These are phyloP conservation scores for Phoma herbarum DNA, from an alignment of 2,329 filamentous ascomycete species.

Conservation along the genomic window DNA sequence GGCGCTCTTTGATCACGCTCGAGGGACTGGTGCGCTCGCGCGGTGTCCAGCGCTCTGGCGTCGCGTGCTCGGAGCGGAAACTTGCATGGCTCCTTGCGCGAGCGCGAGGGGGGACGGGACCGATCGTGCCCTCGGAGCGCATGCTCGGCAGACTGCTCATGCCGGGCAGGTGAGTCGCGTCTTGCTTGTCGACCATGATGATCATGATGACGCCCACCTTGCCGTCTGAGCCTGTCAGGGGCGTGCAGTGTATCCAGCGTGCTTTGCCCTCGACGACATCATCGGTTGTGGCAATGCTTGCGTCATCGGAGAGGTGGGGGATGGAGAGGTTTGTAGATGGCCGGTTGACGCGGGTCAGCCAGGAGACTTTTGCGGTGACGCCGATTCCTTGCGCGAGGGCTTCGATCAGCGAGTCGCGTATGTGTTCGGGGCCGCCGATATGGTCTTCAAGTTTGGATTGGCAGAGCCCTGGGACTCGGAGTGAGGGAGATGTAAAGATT, in stretches of 20 bases:
- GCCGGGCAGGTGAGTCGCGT: constrained; percentile 38
- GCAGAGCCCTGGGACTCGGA: constrained; percentile 56
- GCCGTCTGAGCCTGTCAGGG: constrained; percentile 70
- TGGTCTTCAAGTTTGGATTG: constrained; percentile 56
- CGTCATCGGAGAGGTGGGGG: constrained; percentile 12
- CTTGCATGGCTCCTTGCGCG: constrained; percentile 6
- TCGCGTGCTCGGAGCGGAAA: not conserved
- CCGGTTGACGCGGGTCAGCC: constrained; percentile 52
- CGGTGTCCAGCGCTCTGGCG: constrained; percentile 9
- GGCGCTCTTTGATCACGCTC: not conserved
- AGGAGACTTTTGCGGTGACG: constrained; percentile 77
- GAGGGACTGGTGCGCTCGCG: not conserved
- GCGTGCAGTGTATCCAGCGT: constrained; percentile 79
- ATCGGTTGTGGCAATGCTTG: constrained; percentile 9
- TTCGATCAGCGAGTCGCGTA: constrained; percentile 60
- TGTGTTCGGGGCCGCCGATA: constrained; percentile 58
- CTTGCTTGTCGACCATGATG: constrained; percentile 70
- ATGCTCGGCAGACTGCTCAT: not conserved
- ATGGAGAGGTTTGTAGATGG: not conserved
- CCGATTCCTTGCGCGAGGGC: constrained; percentile 72
- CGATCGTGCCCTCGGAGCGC: not conserved
- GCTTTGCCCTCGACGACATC: constrained; percentile 61
- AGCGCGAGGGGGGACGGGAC: not conserved
- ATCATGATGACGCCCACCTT: constrained; percentile 79
- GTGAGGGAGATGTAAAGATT: constrained; percentile 57